Conservation (phyloP, 306 rosid genomes). For the Glycine soja region DNA sequence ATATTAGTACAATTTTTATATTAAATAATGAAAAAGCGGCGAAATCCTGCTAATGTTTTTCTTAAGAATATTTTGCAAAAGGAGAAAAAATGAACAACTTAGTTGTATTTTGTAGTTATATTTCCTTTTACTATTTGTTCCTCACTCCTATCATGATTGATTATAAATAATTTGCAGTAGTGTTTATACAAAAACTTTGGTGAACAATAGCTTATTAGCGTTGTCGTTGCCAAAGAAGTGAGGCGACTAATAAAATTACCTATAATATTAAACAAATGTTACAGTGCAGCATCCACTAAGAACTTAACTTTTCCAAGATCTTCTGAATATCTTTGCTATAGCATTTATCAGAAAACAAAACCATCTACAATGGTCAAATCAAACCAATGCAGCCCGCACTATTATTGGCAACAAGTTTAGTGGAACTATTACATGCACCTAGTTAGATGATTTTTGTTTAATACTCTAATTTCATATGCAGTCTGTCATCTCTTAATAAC, state of each 20-base stretch:
- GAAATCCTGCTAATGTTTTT: too few species aligned
- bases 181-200: background rate
- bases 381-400: background rate
- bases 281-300: background rate
- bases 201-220: background rate
- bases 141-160: too few species aligned
- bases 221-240: background rate
- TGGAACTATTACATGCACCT: background rate
- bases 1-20: too few species aligned
- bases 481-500: too few species aligned
- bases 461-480: constrained; percentile 4
- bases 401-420: background rate
- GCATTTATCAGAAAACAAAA: constrained; percentile 3
- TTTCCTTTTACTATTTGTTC: too few species aligned
- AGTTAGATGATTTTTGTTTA: background rate
- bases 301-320: background rate
- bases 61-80: too few species aligned
- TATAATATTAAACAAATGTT: background rate
- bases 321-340: background rate
- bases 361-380: too few species aligned
- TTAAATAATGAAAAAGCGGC: too few species aligned
- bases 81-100: too few species aligned
- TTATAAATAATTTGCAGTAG: background rate
- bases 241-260: background rate
- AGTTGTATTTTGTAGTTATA: too few species aligned